Conservation (phyloP, 1,284 basidiomycete genomes). For the Naganishia liquefaciens region DNA sequence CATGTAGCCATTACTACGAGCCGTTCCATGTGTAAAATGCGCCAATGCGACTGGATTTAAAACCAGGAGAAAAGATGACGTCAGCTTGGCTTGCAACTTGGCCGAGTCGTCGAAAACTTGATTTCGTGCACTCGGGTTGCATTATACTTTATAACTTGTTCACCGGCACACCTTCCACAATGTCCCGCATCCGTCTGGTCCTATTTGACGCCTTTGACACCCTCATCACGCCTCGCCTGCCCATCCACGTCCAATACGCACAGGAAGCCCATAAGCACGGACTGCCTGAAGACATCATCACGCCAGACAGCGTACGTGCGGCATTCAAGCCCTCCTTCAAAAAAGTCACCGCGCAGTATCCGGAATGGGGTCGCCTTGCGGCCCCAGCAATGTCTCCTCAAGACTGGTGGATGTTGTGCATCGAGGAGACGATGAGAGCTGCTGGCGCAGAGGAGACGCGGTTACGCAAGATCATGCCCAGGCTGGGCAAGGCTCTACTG, state of each 20-base stretch:
- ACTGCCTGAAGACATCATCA: slow-evolving; percentile 38
- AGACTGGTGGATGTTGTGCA: slow-evolving; percentile 52
- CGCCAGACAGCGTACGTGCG: slow-evolving; percentile 42
- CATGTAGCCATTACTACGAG: no score
- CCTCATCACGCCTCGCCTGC: slow-evolving; percentile 50
- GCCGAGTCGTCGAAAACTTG: background rate
- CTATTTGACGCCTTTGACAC: slow-evolving; percentile 55
- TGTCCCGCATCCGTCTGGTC: slow-evolving; percentile 44
- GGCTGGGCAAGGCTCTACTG: slow-evolving; percentile 40
- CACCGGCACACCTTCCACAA: background rate
- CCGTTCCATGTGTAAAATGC: no score
- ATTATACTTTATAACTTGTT: no score
- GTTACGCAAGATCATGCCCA: slow-evolving; percentile 37
- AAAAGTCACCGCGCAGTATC: slow-evolving; percentile 39
- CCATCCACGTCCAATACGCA: slow-evolving; percentile 52
- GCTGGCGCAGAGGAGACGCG: slow-evolving; percentile 45
- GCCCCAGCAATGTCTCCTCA: slow-evolving; percentile 46
- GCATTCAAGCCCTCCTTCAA: slow-evolving; percentile 53
- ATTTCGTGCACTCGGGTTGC: no score
- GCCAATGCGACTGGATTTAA: background rate
- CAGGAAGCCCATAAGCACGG: slow-evolving; percentile 49
- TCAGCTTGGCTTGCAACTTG: background rate
- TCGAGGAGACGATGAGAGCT: slow-evolving; percentile 44
- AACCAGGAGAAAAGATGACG: background rate
- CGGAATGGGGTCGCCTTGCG: slow-evolving; percentile 49